Evolutionary conservation across 345 rosid species (phyloP).

Genomic region (Camelina hispida): DNA sequence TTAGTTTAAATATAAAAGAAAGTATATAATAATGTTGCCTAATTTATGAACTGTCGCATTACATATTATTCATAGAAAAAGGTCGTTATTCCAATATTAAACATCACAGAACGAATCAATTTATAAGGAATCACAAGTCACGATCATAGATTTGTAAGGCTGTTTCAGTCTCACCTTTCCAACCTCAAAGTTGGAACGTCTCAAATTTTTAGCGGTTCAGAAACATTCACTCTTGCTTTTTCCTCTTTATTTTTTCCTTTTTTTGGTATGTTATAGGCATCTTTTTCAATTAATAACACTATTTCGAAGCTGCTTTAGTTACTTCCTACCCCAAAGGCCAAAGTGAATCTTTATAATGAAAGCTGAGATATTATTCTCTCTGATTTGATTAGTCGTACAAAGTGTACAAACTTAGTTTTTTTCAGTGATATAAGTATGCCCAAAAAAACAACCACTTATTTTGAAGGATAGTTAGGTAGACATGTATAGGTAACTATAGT

Average conservation of each 20-base stretch:
- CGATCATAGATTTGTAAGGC: conserved; percentile 29
- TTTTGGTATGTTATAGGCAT: conserved; percentile 15
- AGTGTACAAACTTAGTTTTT: conserved; percentile 19
- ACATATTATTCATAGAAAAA: conserved; percentile 9
- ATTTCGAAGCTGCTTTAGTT: conserved; percentile 29
- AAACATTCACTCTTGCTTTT: conserved; percentile 33
- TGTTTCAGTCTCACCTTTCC: conserved; percentile 21
- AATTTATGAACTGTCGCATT: neutral
- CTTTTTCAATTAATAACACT: conserved; percentile 12
- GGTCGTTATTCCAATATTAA: neutral
- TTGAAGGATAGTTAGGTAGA: neutral
- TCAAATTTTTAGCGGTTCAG: conserved; percentile 39
- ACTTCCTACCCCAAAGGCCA: conserved; percentile 10
- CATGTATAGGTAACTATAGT: neutral
- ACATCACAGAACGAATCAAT: conserved; percentile 12
- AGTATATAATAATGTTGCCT: neutral
- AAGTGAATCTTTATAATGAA: conserved; percentile 35
- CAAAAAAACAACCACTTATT: neutral
- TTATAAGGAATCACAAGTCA: conserved; percentile 39
- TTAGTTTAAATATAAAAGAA: neutral
- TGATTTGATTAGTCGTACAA: conserved; percentile 23
- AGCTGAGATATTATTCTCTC: conserved; percentile 40
- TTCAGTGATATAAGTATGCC: conserved; percentile 1
- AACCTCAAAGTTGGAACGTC: conserved; percentile 35
- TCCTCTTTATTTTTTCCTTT: conserved; percentile 14